Percentiles rank a stretch among this genome's conserved stretches.
Conservation (phyloP, 164 flowering plant species). For the Chimonanthus salicifolius region DNA sequence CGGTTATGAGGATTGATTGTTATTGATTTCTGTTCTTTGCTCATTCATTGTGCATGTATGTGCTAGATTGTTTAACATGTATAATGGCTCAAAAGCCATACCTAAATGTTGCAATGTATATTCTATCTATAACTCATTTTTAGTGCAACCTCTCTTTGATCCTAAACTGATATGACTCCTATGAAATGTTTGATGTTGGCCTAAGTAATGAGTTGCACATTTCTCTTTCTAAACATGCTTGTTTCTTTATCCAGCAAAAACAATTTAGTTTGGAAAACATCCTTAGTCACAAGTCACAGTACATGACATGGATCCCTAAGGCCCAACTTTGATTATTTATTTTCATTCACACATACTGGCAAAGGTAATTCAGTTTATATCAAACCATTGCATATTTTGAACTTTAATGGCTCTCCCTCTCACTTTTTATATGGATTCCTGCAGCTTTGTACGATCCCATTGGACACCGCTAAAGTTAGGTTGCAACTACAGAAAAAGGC, state of each 20-base stretch:
- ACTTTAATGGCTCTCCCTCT: too few species aligned
- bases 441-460: conserved; percentile 88
- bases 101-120: too few species aligned
- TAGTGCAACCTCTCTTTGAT: too few species aligned
- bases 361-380: background rate
- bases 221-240: background rate
- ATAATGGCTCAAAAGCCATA: too few species aligned
- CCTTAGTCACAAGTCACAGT: background rate
- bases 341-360: background rate
- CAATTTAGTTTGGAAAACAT: too few species aligned
- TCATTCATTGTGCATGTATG: too few species aligned
- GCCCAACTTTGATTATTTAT: background rate
- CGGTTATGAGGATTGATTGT: background rate
- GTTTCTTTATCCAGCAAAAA: background rate
- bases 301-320: background rate
- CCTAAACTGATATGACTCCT: background rate
- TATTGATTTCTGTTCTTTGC: background rate
- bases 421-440: conserved; percentile 1
- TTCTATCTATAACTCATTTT: too few species aligned
- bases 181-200: background rate
- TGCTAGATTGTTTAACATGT: too few species aligned
- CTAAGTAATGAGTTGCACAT: background rate
- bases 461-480: conserved; percentile 95
- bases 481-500: conserved; percentile 87
- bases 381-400: background rate